These are phyloP conservation scores for Medakamo hakoo DNA, from an alignment of 139 green algal genomes.

Conservation along the genomic window DNA sequence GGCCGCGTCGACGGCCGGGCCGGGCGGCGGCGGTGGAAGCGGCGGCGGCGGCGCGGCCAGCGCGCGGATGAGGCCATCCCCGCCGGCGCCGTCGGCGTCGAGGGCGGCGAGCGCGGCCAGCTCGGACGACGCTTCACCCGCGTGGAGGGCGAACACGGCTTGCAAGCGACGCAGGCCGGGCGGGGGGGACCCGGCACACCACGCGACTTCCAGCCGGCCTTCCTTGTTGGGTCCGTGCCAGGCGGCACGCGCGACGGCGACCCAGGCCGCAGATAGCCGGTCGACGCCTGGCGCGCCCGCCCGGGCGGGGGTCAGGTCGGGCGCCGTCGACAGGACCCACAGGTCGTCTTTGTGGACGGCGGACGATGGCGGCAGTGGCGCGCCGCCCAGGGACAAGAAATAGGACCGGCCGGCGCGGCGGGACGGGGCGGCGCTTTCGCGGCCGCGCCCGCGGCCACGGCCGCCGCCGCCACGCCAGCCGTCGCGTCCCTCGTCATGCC, in stretches of 20 bases:
- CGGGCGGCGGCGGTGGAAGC: slow-evolving; percentile 2
- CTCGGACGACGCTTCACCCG: slow-evolving; percentile 44
- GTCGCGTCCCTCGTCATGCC: no score
- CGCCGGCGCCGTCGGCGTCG: not conserved
- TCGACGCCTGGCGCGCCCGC: slow-evolving; percentile 4
- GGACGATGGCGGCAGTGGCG: no score
- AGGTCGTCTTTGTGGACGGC: not conserved
- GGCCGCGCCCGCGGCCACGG: no score
- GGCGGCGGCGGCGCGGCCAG: slow-evolving; percentile 18
- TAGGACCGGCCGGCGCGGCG: no score
- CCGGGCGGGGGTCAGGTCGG: not conserved
- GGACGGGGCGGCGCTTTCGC: no score
- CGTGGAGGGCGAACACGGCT: slow-evolving; percentile 33
- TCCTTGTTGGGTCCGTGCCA: slow-evolving; percentile 71
- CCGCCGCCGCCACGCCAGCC: no score
- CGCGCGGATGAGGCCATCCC: slow-evolving; percentile 9
- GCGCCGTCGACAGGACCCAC: not conserved
- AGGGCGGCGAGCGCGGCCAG: slow-evolving; percentile 32
- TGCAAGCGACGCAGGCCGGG: slow-evolving; percentile 14
- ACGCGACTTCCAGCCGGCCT: slow-evolving; percentile 40
- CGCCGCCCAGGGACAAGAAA: no score
- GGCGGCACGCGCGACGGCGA: slow-evolving; percentile 14
- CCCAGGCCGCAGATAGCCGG: slow-evolving; percentile 10
- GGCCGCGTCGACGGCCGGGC: not conserved
- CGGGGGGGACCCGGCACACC: slow-evolving; percentile 17